These are phyloP conservation scores for Plasmodium fragile DNA, from an alignment of 169 alveolate species.

Conservation along the genomic window DNA sequence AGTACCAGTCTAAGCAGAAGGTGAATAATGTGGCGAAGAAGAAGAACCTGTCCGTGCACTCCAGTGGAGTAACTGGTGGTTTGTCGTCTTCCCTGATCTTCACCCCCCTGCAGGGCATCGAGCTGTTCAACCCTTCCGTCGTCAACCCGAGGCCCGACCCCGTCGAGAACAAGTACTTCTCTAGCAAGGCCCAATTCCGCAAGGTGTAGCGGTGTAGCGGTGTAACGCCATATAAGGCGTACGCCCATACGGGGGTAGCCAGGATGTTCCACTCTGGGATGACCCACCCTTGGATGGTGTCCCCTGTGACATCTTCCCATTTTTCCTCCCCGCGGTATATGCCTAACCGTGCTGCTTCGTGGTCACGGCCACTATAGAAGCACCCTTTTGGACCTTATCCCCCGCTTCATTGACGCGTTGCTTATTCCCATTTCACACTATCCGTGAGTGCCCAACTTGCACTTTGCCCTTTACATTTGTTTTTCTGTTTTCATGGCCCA, in stretches of 20 bases:
- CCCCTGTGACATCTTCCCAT: not conserved
- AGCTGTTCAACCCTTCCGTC: constrained; percentile 17
- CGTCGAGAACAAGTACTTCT: constrained; percentile 60
- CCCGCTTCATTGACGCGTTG: not conserved
- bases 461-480: not conserved
- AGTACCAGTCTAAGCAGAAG: constrained; percentile 60
- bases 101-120: constrained; percentile 87
- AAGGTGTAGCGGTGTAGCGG: constrained; percentile 8
- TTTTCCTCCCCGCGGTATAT: not conserved
- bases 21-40: constrained; percentile 19
- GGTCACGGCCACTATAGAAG: not conserved
- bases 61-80: constrained; percentile 79
- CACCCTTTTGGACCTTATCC: not conserved
- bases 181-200: constrained; percentile 55
- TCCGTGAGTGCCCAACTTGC: not conserved
- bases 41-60: constrained; percentile 27
- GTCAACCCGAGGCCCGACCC: not conserved
- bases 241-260: not conserved
- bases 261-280: not conserved
- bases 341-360: not conserved
- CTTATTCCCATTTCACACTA: not conserved
- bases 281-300: not conserved
- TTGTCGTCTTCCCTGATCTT: constrained; percentile 87
- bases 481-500: not conserved
- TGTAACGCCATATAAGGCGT: not conserved